Evolutionary conservation across 2,329 filamentous ascomycete genomes (phyloP).

Genomic region (Claviceps spartinae): DNA sequence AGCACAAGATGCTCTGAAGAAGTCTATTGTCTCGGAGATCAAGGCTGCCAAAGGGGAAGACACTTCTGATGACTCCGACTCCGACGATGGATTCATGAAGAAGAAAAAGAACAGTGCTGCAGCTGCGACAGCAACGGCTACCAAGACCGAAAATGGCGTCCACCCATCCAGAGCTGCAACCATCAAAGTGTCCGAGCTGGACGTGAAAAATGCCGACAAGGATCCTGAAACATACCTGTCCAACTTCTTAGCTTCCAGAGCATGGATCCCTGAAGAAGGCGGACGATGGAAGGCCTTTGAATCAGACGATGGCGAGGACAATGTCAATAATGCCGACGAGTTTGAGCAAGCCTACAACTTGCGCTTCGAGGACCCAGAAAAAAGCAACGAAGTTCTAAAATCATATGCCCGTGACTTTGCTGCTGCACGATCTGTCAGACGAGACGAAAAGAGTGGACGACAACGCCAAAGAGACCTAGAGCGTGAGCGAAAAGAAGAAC

Average conservation of each 20-base stretch:
- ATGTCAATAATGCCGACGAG: constrained; percentile 58
- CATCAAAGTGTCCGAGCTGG: constrained; percentile 40
- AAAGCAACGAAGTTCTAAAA: constrained; percentile 74
- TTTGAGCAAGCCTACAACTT: constrained; percentile 93
- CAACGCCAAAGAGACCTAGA: constrained; percentile 70
- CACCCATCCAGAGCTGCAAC: constrained; percentile 40
- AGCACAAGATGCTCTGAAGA: constrained; percentile 76
- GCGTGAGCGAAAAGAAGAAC: constrained; percentile 61
- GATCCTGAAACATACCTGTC: constrained; percentile 88
- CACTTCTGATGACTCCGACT: constrained; percentile 38
- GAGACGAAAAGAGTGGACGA: constrained; percentile 65
- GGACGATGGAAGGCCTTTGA: constrained; percentile 70
- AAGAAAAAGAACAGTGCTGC: constrained; percentile 39
- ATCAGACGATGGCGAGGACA: constrained; percentile 82
- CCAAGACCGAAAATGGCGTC: constrained; percentile 28
- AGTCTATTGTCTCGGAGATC: constrained; percentile 66
- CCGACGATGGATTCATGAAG: constrained; percentile 58
- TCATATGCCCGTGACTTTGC: constrained; percentile 83
- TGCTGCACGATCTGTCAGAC: constrained; percentile 68
- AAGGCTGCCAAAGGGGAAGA: constrained; percentile 42
- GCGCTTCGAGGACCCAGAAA: constrained; percentile 83
- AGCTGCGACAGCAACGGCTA: constrained; percentile 21
- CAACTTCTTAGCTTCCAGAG: constrained; percentile 84
- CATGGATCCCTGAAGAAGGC: constrained; percentile 63
- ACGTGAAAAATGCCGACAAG: constrained; percentile 66